Evolutionary conservation across 805 yeast species (phyloP), one percentile per base, ranked within the genome.

Genomic region (Phaffomyces antillensis): DNA sequence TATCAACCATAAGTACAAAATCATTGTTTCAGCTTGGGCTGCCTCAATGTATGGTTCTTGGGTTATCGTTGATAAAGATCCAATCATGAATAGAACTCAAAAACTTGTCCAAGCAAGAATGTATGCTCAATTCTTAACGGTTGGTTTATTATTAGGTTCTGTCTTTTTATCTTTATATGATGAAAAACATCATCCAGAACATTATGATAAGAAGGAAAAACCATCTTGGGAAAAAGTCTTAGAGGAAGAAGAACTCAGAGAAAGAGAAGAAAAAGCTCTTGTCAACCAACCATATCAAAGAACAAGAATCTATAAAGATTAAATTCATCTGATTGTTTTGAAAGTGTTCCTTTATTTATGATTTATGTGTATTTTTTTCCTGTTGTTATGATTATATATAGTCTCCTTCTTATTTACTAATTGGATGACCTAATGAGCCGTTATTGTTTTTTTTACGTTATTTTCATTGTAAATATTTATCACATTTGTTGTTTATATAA

Each of bases 71-170:
- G 81, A 85, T 66, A 76, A 74, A 54, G 96, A 87, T 62, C 81
- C 79, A 51, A 68, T 80, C 60, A 75, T 87, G 83, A 76, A 86
- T 44, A 75, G 72, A 51, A 67, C 93, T 6, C 95, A 87, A 67
- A 87, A 85, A 63, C 77, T 85, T 40, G 93, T 84, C 31, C 90
- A 83, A 61, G 95, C 95, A 30, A 81, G 95, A 76, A 86, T 86
- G 85, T 86, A 86, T 60, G 95, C 95, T 11, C 95, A 87, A 64
- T 86, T 83, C 52, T 65, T 85, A 44, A 84, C 95, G 2, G 89
- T 87, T 43, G 75, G 75, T 11, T 66, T 86, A 49, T 66, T 86
- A 52, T 64, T 86, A 44, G 88, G 81, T 20, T 78, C 93, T 0
- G 74, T 87, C 57, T 79, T 80, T 42, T 65, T 82, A 52, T 71